Evolutionary conservation across 306 rosid genomes (phyloP).

Genomic region (Dicorynia guianensis): DNA sequence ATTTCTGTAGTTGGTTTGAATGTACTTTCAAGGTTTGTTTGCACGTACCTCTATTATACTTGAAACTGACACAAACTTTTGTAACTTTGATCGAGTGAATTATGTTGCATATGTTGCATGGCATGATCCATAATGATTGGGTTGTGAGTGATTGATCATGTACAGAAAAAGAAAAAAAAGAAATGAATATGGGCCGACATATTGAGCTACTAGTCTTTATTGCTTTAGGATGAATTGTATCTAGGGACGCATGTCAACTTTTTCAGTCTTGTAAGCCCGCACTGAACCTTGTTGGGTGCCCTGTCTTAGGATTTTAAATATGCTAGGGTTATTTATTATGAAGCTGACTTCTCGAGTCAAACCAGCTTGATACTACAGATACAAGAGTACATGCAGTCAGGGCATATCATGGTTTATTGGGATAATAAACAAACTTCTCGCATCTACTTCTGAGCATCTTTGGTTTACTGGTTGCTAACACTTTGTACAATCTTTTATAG

Average conservation of each 20-base stretch:
- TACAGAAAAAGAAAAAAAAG: background rate
- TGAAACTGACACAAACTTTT: background rate
- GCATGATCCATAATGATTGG: conserved; percentile 4
- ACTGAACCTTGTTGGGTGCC: background rate
- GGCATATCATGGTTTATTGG: conserved; percentile 13
- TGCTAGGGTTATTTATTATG: background rate
- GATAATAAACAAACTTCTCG: background rate
- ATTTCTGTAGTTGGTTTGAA: background rate
- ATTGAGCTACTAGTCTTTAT: background rate
- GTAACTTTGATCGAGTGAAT: background rate
- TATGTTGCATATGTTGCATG: conserved; percentile 5
- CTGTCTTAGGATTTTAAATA: conserved; percentile 12
- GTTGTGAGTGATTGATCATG: background rate
- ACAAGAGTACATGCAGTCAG: conserved; percentile 2
- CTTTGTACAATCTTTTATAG: conserved; percentile 51
- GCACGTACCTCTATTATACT: background rate
- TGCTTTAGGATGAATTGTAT: background rate
- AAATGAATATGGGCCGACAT: background rate
- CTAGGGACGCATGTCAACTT: background rate
- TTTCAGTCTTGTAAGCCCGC: background rate
- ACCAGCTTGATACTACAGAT: background rate
- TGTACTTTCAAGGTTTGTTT: conserved; percentile 7
- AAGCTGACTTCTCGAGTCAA: background rate
- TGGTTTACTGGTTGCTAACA: conserved; percentile 22
- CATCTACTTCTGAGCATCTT: background rate